These are phyloP conservation scores for Aspergillus pseudoterreus DNA, from an alignment of 2,329 filamentous ascomycete species.

Conservation along the genomic window DNA sequence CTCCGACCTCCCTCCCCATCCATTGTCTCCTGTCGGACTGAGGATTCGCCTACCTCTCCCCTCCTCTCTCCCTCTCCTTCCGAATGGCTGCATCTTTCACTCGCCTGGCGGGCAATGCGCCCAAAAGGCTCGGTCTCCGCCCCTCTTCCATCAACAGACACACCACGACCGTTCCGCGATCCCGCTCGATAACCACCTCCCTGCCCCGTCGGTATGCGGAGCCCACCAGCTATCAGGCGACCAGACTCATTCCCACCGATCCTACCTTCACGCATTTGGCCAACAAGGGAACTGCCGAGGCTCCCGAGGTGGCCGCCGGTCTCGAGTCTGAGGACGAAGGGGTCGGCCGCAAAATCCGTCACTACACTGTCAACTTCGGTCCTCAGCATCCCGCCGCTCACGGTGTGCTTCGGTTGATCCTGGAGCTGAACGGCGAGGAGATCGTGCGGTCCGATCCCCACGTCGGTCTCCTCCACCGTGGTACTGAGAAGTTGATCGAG, in stretches of 20 bases:
- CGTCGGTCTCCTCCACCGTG: slow-evolving; percentile 91
- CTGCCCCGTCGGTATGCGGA: slow-evolving; percentile 52
- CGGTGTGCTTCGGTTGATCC: slow-evolving; percentile 94
- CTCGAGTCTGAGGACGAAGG: slow-evolving; percentile 44
- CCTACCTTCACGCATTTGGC: slow-evolving; percentile 49
- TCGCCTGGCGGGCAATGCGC: slow-evolving; percentile 57
- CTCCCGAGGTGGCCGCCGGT: slow-evolving; percentile 40
- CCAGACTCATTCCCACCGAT: slow-evolving; percentile 56
- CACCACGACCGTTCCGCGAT: slow-evolving; percentile 39
- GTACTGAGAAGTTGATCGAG: slow-evolving; percentile 99
- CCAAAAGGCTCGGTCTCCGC: slow-evolving; percentile 57
- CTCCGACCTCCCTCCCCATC: slow-evolving; percentile 18
- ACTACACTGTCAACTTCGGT: slow-evolving; percentile 99
- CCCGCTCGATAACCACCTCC: slow-evolving; percentile 55
- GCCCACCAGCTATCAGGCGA: slow-evolving; percentile 47
- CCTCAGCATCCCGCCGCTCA: slow-evolving; percentile 98
- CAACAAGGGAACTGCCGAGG: slow-evolving; percentile 39
- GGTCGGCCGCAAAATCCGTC: slow-evolving; percentile 77
- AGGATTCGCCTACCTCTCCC: slow-evolving; percentile 21
- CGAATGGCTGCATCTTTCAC: slow-evolving; percentile 60
- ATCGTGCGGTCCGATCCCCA: slow-evolving; percentile 96
- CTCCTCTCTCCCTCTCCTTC: slow-evolving; percentile 14
- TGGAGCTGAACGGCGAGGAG: slow-evolving; percentile 96
- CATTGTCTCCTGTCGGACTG: slow-evolving; percentile 33
- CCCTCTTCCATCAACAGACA: slow-evolving; percentile 45